phyloP scores from a whole-genome alignment of 2,329 filamentous ascomycete species.

The Neopestalotiopsis clavispora region DNA sequence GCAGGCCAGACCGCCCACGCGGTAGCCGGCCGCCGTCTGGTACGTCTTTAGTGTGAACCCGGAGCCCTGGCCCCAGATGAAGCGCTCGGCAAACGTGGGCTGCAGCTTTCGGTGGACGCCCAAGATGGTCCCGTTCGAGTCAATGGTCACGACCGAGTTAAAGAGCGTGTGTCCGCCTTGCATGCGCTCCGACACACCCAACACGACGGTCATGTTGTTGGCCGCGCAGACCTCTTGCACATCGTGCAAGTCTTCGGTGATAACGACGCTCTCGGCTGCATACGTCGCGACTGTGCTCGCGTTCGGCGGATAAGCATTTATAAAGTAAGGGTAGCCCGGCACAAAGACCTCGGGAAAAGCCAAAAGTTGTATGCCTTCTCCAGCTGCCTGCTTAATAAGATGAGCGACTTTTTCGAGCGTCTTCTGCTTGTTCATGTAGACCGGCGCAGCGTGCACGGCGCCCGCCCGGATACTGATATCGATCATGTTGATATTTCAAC shows the following conservation, averaged over 20 bases:
- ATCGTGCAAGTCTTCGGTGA: constrained; percentile 22
- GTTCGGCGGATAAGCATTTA: constrained; percentile 30
- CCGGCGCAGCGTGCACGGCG: constrained; percentile 23
- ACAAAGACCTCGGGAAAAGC: constrained; percentile 29
- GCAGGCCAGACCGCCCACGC: constrained; percentile 35
- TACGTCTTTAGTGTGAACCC: constrained; percentile 29
- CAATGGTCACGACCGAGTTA: constrained; percentile 35
- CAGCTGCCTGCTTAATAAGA: constrained; percentile 22
- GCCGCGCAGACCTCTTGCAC: constrained; percentile 27
- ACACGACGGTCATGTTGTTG: constrained; percentile 24
- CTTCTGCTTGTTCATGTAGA: constrained; percentile 28
- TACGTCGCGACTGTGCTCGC: constrained; percentile 27
- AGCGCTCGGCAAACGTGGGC: constrained; percentile 35
- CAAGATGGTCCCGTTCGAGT: constrained; percentile 29
- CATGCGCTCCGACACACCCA: constrained; percentile 33
- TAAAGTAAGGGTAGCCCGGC: constrained; percentile 31
- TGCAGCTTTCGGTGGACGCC: constrained; percentile 38
- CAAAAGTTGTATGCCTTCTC: constrained; percentile 22
- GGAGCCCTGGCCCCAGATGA: constrained; percentile 36
- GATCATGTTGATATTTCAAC: background rate
- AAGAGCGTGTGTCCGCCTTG: constrained; percentile 32
- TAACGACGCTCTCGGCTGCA: constrained; percentile 27
- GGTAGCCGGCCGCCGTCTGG: constrained; percentile 20
- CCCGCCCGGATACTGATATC: constrained; percentile 23
- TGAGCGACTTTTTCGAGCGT: constrained; percentile 22